phyloP scores from a whole-genome alignment of 768 basidiomycete species.

The Stropharia rugosoannulata region DNA sequence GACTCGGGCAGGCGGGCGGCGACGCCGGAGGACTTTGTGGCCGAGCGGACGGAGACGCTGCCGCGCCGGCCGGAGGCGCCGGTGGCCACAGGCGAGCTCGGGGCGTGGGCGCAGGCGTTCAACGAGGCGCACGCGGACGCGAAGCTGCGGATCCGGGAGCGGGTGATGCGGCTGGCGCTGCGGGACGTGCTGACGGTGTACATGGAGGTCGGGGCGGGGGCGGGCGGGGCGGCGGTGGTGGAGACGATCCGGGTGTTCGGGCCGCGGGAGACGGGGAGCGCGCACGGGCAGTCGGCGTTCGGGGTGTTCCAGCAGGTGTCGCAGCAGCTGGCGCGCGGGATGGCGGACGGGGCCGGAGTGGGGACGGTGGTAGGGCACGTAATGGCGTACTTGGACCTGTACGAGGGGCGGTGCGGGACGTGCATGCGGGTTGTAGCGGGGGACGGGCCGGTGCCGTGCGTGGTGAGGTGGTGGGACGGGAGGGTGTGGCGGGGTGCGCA shows the following conservation, averaged over 20 bases:
- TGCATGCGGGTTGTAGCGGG: slow-evolving; percentile 68
- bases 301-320: slow-evolving; percentile 62
- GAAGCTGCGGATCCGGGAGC: slow-evolving; percentile 57
- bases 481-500: slow-evolving; percentile 53
- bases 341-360: slow-evolving; percentile 54
- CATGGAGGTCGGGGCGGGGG: slow-evolving; percentile 41
- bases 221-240: slow-evolving; percentile 38
- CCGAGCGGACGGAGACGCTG: slow-evolving; percentile 41
- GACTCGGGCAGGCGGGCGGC: slow-evolving; percentile 2
- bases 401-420: slow-evolving; percentile 54
- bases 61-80: slow-evolving; percentile 36
- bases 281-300: slow-evolving; percentile 70
- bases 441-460: slow-evolving; percentile 73
- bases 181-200: slow-evolving; percentile 68
- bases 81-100: slow-evolving; percentile 44
- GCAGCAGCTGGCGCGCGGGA: slow-evolving; percentile 62
- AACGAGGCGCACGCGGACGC: slow-evolving; percentile 43
- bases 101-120: slow-evolving; percentile 56
- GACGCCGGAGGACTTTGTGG: slow-evolving; percentile 15
- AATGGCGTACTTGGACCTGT: slow-evolving; percentile 54
- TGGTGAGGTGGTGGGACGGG: slow-evolving; percentile 57
- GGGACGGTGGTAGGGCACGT: slow-evolving; percentile 48
- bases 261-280: slow-evolving; percentile 70
- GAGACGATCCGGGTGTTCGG: slow-evolving; percentile 73
- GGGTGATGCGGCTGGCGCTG: slow-evolving; percentile 58